phyloP scores from a whole-genome alignment of 768 basidiomycete genomes.

The Pulveroboletus sp. region DNA sequence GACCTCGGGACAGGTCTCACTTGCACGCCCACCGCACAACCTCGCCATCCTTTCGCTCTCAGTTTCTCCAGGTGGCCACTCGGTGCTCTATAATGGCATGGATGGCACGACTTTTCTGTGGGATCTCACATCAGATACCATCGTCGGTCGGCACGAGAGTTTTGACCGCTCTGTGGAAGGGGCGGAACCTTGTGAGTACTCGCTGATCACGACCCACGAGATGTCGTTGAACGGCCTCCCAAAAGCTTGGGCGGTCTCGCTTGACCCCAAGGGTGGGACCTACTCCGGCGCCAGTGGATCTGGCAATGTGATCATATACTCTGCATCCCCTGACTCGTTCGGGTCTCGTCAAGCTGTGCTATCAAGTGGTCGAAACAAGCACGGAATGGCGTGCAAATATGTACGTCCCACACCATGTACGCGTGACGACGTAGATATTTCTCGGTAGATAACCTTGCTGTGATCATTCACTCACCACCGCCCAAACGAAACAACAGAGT shows the following conservation, averaged over 20 bases:
- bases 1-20: slow-evolving; percentile 58
- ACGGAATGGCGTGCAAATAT: slow-evolving; percentile 72
- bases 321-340: slow-evolving; percentile 64
- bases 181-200: slow-evolving; percentile 65
- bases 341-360: slow-evolving; percentile 60
- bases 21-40: slow-evolving; percentile 68
- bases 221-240: background rate
- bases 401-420: slow-evolving; percentile 39
- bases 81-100: slow-evolving; percentile 75
- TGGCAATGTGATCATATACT: slow-evolving; percentile 71
- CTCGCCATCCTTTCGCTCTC: slow-evolving; percentile 85
- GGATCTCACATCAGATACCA: slow-evolving; percentile 61
- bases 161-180: slow-evolving; percentile 55
- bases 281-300: slow-evolving; percentile 74
- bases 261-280: slow-evolving; percentile 70
- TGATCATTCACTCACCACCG: slow-evolving; percentile 1
- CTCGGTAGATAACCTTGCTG: background rate
- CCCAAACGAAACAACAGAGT: slow-evolving; percentile 50
- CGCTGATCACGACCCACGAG: background rate
- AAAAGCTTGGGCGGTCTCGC: slow-evolving; percentile 80
- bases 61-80: slow-evolving; percentile 59
- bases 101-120: slow-evolving; percentile 81
- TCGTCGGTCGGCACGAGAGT: slow-evolving; percentile 70
- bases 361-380: slow-evolving; percentile 68
- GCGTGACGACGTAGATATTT: background rate